Base-by-base conservation (phyloP, 257 asterid species). In the Capsicum pubescens region DNA sequence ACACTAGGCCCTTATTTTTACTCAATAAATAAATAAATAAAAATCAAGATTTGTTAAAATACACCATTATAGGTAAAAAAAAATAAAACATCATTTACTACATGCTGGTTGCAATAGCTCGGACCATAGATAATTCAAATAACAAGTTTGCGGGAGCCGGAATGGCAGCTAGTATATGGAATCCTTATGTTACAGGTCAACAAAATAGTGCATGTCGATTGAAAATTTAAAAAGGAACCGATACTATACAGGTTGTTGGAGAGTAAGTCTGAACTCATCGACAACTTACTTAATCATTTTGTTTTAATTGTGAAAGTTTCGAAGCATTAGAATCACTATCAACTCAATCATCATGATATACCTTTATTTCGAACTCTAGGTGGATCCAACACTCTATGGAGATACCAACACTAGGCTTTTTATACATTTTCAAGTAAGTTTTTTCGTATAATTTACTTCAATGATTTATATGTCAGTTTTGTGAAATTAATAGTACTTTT, bases 361-460 rank as follows among this genome's bases (percentile, higher is more conserved):
- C n/a, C 1, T 26, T 26, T 26, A 26, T 26, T 26, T 26, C 26
- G 26, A 26, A 26, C 26, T 26, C 26, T 26, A 26, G 26, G 26
- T 26, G 26, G 26, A 26, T 26, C 26, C 26, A 26, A 26, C 26
- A 26, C 26, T 26, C 26, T 26, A 26, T 26, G 26, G 26, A 26
- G 26, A 26, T 26, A 26, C 26, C 26, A 26, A 26, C 15, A 16
- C 55, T 42, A 42, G 78, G 55, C 32, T 19, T 8, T 69, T 69
- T 16, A 69, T 69, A 69, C 54, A 69, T 69, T 69, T 69, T 69
- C 54, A 69, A 42, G 55, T 70, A 70, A 16, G 78, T 16, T 4
- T 6, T 70, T 55, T 42, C 5, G 1, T 70, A 16, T 63, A 63
- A 63, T 42, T 42, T 70, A 69, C 35, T 69, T 16, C 8, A 44